Evolutionary conservation across 768 basidiomycete genomes (phyloP), one percentile per base, ranked within the genome.

Genomic region (Tylopilus sp.): DNA sequence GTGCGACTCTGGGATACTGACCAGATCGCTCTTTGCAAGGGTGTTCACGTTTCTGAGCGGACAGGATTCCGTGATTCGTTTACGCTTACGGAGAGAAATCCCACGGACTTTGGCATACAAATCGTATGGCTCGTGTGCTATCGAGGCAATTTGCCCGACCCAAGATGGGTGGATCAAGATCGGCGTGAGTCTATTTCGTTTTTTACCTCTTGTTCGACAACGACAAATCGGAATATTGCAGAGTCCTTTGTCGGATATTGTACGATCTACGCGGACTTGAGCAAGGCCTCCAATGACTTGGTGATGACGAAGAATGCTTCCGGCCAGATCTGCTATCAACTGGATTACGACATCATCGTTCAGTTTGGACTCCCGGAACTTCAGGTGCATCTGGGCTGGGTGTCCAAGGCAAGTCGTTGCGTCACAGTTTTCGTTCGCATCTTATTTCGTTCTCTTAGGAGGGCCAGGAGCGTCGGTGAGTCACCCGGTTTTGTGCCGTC

Each of bases 111-210:
- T 40, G 51, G 44, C 5, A 17, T 46, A 5, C 57, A 58, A 30
- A 31, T 10, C 4, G 35, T 57, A 20, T 45, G 55, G 11, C 38
- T 58, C 15, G 33, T 41, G 12, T 50, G 48, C 22, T 58, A 58
- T 44, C 40, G 51, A 26, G 57, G 57, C 13, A 30, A 17, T 31
- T 15, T 48, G 21, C 28, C 56, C 15, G 13, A 53, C 10, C 57
- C 57, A 1, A 40, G 41, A 30, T 57, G 57, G 57, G 33, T 58
- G 22, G 57, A 58, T 35, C 41, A 53, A 42, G 57, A 57, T 17
- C 15, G 33, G 17, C 15, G 33, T 35, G 13, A 35, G 33, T 35
- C 17, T 4, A 6, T 35, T 12, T 17, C 15, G 7, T 35, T 35
- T 1, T 35, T 35, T 35, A 17, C 33, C 11, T 35, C 25, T 48